These are phyloP conservation scores for Orbilia quercus DNA, from an alignment of 2,329 filamentous ascomycete species.

Conservation along the genomic window DNA sequence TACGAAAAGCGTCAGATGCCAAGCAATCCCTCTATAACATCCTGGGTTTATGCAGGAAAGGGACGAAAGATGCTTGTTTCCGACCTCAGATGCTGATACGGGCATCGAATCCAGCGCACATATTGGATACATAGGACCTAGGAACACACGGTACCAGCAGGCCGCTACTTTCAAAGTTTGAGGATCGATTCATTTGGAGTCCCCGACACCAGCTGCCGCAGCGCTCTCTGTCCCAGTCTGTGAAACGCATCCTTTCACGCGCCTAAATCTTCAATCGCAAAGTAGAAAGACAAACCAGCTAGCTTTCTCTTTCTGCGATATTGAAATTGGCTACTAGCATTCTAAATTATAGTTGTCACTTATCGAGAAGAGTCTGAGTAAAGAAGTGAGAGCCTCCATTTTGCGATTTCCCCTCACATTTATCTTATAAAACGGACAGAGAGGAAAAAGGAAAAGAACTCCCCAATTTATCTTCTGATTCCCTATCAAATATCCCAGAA, in stretches of 20 bases:
- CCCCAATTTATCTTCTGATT: neutral
- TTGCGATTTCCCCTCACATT: no score
- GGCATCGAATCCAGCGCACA: neutral
- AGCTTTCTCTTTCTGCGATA: no score
- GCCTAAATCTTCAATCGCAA: neutral
- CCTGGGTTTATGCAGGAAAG: neutral
- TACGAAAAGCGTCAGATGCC: slow-evolving; percentile 8
- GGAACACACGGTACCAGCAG: neutral
- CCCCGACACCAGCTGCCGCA: slow-evolving; percentile 31
- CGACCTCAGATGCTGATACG: slow-evolving; percentile 5
- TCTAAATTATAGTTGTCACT: no score
- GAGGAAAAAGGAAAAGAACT: slow-evolving; percentile 12
- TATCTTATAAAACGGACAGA: neutral
- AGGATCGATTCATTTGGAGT: slow-evolving; percentile 47
- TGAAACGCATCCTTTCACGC: neutral
- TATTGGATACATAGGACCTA: neutral
- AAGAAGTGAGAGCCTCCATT: no score
- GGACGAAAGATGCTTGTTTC: slow-evolving; percentile 14
- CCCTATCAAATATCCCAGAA: slow-evolving; percentile 3
- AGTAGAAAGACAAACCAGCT: neutral
- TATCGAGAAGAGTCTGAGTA: no score
- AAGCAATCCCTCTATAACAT: slow-evolving; percentile 6
- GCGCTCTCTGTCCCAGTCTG: slow-evolving; percentile 4
- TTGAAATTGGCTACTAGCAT: no score
- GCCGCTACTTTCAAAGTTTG: slow-evolving; percentile 35